Percentiles rank a stretch among this genome's conserved stretches.
These are phyloP conservation scores for Russula olivacea DNA, from an alignment of 768 basidiomycete species.

Conservation along the genomic window DNA sequence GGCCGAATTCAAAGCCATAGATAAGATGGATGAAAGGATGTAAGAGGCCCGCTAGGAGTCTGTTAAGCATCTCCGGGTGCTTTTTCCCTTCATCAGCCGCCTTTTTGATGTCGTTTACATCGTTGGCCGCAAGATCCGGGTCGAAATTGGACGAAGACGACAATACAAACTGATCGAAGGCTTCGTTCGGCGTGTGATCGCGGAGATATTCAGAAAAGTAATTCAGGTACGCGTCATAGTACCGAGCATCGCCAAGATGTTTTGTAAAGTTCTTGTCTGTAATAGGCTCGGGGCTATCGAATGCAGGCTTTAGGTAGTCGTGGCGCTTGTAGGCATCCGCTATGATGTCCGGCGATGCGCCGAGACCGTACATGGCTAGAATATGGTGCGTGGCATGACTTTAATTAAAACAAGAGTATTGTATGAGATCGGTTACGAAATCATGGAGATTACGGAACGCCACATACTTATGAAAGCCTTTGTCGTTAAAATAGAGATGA, in stretches of 20 bases:
- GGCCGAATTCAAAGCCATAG: conserved; percentile 55
- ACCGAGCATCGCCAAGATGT: conserved; percentile 57
- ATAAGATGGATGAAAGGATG: conserved; percentile 64
- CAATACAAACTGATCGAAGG: conserved; percentile 61
- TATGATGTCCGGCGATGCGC: conserved; percentile 41
- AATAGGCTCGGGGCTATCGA: conserved; percentile 42
- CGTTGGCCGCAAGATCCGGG: conserved; percentile 24
- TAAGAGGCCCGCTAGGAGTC: conserved; percentile 50
- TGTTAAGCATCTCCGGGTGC: conserved; percentile 51
- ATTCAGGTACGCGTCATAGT: conserved; percentile 50
- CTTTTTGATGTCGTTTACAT: conserved; percentile 15
- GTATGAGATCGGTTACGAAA: neutral
- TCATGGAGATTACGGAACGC: neutral
- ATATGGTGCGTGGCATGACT: conserved; percentile 56
- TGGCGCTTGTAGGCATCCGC: conserved; percentile 41
- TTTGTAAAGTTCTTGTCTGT: conserved; percentile 44
- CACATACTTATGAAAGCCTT: conserved; percentile 33
- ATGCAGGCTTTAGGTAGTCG: conserved; percentile 37
- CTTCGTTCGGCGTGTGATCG: conserved; percentile 38
- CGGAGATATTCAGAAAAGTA: conserved; percentile 45
- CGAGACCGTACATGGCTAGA: conserved; percentile 55
- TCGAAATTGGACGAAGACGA: conserved; percentile 45
- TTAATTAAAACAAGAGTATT: neutral
- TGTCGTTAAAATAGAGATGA: conserved; percentile 50
- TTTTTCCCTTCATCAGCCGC: conserved; percentile 21